These are phyloP conservation scores for Raphanus sativus DNA, from an alignment of 345 rosid species.

Conservation along the genomic window DNA sequence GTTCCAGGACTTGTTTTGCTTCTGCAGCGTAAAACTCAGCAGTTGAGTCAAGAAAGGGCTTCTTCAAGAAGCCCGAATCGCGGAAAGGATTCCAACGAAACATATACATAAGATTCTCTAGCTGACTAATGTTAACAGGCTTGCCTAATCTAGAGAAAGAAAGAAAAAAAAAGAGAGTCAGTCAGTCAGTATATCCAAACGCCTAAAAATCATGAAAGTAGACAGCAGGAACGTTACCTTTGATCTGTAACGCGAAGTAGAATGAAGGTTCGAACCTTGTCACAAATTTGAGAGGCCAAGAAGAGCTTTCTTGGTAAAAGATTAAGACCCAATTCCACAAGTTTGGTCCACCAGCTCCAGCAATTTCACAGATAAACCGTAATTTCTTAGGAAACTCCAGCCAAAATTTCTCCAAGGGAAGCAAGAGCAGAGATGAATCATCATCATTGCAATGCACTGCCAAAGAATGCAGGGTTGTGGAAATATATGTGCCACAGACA, in stretches of 20 bases:
- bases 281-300: neutral
- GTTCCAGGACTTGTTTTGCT: neutral
- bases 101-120: neutral
- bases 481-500: slow-evolving; percentile 2
- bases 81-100: neutral
- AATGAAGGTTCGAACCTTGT: neutral
- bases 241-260: neutral
- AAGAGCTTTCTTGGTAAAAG: neutral
- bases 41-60: neutral
- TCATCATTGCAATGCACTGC: neutral
- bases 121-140: neutral
- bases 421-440: slow-evolving; percentile 5
- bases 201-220: neutral
- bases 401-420: neutral
- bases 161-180: neutral
- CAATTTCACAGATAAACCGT: neutral
- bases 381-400: neutral
- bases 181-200: neutral
- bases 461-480: neutral
- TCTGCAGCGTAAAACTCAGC: neutral
- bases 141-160: neutral
- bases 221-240: neutral
- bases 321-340: neutral
- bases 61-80: neutral
- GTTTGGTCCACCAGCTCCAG: neutral